phyloP scores from a whole-genome alignment of 2,329 filamentous ascomycete species.

The Paramyrothecium sp. region DNA sequence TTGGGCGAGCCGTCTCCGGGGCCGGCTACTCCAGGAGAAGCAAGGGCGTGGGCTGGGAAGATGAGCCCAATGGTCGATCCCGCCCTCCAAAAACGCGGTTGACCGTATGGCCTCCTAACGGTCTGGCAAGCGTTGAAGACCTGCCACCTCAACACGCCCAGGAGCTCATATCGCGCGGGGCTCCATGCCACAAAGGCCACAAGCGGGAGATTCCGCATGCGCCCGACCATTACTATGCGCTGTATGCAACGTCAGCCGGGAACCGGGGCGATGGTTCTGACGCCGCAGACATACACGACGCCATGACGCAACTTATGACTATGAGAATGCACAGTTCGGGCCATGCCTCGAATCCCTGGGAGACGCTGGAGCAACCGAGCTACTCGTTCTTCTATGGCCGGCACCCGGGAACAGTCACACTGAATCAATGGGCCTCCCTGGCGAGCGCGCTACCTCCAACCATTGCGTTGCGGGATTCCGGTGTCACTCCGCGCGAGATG shows the following conservation, averaged over 20 bases:
- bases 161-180: slow-evolving; percentile 57
- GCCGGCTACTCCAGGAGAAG: neutral
- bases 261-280: slow-evolving; percentile 45
- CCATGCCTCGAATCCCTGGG: slow-evolving; percentile 56
- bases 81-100: slow-evolving; percentile 29
- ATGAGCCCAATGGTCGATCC: neutral
- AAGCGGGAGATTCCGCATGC: slow-evolving; percentile 53
- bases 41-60: slow-evolving; percentile 14
- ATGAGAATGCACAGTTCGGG: slow-evolving; percentile 44
- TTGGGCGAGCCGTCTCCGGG: slow-evolving; percentile 1
- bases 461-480: slow-evolving; percentile 58
- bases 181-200: slow-evolving; percentile 55
- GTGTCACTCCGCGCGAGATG: slow-evolving; percentile 59
- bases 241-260: slow-evolving; percentile 50
- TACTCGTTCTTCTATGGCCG: slow-evolving; percentile 66
- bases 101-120: slow-evolving; percentile 57
- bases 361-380: slow-evolving; percentile 72
- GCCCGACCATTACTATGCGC: slow-evolving; percentile 52
- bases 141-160: slow-evolving; percentile 53
- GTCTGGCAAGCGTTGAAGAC: slow-evolving; percentile 46
- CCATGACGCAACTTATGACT: slow-evolving; percentile 59
- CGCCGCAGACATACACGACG: slow-evolving; percentile 47
- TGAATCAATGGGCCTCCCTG: slow-evolving; percentile 66
- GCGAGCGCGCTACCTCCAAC: slow-evolving; percentile 55
- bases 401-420: slow-evolving; percentile 67